Evolutionary conservation across 371 early-diverging fungal species (phyloP), one percentile per base, ranked within the genome.

Genomic region (Zopfochytrium polystomum): DNA sequence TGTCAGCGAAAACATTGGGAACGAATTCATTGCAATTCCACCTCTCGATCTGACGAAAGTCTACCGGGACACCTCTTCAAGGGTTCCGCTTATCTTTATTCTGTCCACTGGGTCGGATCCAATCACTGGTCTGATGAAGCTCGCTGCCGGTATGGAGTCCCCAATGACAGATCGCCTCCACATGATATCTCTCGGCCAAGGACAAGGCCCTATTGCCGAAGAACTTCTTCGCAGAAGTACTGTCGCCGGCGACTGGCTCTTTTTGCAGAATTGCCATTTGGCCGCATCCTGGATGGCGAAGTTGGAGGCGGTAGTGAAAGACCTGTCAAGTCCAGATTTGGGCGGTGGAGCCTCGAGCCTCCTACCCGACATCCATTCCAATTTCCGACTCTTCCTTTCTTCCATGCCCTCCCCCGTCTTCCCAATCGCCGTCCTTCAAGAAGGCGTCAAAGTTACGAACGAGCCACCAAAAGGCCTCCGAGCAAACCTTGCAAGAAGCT

Each of bases 161-260:
- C 67, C 69, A 22, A 78, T 78, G 77, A 71, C 69, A 35, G 79
- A 82, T 47, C 54, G 75, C 30, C 68, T 82, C 23, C 77, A 77
- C 33, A 82, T 80, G 78, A 82, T 82, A 13, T 79, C 79, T 3
- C 63, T 82, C 7, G 82, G 82, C 13, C 82, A 82, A 57, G 82
- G 82, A 7, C 82, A 82, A 58, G 82, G 82, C 1, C 80, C 82
- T 0, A 82, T 82, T 55, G 82, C 82, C 9, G 82, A 82, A 71
- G 77, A 82, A 27, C 34, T 80, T 13, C 44, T 82, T 15, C 66
- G 68, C 51, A 49, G 66, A 32, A 77, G 80, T 0, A 63, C 62
- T 5, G 29, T 25, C 4, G 62, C 22, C 7, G 82, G 82, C 9
- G 82, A 82, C 51, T 82, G 82, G 82, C 70, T 82, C 46, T 82